Evolutionary conservation across 169 alveolate genomes (phyloP).

Genomic region (Cryptosporidium sp.): DNA sequence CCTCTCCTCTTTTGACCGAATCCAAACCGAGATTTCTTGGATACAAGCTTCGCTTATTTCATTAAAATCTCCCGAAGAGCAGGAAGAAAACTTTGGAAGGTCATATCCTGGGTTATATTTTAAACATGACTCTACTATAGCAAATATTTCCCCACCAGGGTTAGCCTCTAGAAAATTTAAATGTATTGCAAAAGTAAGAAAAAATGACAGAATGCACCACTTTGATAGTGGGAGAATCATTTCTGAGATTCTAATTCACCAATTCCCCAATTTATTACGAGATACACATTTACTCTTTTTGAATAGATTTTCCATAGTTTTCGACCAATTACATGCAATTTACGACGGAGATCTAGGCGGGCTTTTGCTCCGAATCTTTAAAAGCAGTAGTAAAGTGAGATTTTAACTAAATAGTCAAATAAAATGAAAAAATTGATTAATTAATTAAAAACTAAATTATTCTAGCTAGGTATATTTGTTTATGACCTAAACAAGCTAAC

Average conservation of each 20-base stretch:
- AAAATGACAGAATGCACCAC: conserved; percentile 28
- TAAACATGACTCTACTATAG: conserved; percentile 24
- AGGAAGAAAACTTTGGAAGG: conserved; percentile 3
- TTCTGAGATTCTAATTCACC: conserved; percentile 1
- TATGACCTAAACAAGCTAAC: not conserved
- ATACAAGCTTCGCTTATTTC: conserved; percentile 3
- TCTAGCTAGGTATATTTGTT: not conserved
- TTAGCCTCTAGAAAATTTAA: conserved; percentile 21
- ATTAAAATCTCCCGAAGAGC: not conserved
- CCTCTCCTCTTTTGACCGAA: not conserved
- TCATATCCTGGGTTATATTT: conserved; percentile 25
- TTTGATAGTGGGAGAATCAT: not conserved
- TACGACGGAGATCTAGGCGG: conserved; percentile 40
- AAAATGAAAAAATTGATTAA: not conserved
- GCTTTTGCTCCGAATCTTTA: conserved; percentile 2
- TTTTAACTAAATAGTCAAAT: not conserved
- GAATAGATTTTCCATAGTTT: not conserved
- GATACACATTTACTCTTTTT: conserved; percentile 4
- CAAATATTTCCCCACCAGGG: not conserved
- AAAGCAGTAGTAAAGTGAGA: not conserved
- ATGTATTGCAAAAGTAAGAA: conserved; percentile 5
- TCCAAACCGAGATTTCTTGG: conserved; percentile 1
- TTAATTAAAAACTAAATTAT: no score
- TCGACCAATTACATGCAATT: conserved; percentile 10
- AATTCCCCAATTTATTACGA: not conserved